These are phyloP conservation scores for Ophiocordyceps sinensis DNA, from an alignment of 2,329 filamentous ascomycete species.

Conservation along the genomic window DNA sequence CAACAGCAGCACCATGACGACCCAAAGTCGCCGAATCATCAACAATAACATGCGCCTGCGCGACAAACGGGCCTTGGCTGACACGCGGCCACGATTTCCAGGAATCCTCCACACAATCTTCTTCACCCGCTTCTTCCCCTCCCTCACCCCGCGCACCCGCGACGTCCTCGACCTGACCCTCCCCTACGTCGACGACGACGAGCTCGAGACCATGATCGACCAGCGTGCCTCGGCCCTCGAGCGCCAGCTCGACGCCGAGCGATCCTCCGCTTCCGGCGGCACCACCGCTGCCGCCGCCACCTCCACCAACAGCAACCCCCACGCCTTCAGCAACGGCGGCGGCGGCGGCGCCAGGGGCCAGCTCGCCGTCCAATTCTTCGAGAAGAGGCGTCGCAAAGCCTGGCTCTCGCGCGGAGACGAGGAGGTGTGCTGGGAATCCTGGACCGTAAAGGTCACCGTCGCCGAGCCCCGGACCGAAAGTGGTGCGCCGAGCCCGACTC, in stretches of 20 bases:
- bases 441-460: slow-evolving; percentile 88
- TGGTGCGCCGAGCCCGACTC: slow-evolving; percentile 37
- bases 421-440: slow-evolving; percentile 93
- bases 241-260: slow-evolving; percentile 55
- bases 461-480: slow-evolving; percentile 79
- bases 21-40: too few species aligned
- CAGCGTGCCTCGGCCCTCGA: slow-evolving; percentile 68
- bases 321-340: slow-evolving; percentile 19
- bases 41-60: too few species aligned
- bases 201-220: slow-evolving; percentile 88
- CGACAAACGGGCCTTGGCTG: too few species aligned
- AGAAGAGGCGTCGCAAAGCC: slow-evolving; percentile 72
- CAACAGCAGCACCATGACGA: too few species aligned
- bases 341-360: slow-evolving; percentile 49
- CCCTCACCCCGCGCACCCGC: slow-evolving; percentile 66
- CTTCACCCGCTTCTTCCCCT: slow-evolving; percentile 95
- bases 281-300: slow-evolving; percentile 5
- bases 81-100: too few species aligned
- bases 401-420: slow-evolving; percentile 74
- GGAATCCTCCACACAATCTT: slow-evolving; percentile 94
- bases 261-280: slow-evolving; percentile 18
- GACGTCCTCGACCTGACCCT: slow-evolving; percentile 85
- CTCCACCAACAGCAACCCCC: slow-evolving; percentile 1
- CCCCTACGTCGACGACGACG: slow-evolving; percentile 76
- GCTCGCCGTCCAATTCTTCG: slow-evolving; percentile 83